Percentiles rank a stretch among this genome's conserved stretches.
Evolutionary conservation across 163 green algal species (phyloP).

Genomic region (Scenedesmus sp.): DNA sequence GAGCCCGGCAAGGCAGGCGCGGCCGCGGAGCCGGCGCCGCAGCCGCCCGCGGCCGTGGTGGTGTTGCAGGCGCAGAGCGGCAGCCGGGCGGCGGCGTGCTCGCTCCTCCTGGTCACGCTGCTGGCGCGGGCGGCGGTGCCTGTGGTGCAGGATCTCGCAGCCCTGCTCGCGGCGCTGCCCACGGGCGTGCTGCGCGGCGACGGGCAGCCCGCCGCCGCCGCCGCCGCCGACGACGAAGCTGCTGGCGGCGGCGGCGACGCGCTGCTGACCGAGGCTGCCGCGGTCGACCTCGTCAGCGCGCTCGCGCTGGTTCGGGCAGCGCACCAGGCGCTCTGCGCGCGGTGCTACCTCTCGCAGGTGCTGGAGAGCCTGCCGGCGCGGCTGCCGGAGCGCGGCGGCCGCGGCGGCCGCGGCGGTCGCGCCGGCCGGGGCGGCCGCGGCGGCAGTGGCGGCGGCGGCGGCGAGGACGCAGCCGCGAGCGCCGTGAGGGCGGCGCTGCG

Average conservation of each 20-base stretch:
- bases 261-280: background rate
- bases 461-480: background rate
- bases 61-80: background rate
- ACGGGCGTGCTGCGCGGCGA: background rate
- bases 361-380: background rate
- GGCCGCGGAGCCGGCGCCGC: background rate
- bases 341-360: constrained; percentile 24
- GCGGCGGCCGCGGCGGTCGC: background rate
- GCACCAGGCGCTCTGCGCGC: constrained; percentile 7
- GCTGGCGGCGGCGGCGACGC: background rate
- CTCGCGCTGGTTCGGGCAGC: constrained; percentile 5
- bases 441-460: background rate
- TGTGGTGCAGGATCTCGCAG: constrained; percentile 19
- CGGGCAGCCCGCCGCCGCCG: background rate
- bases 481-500: background rate
- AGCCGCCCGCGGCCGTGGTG: background rate
- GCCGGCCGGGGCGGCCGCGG: background rate
- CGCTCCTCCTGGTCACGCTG: constrained; percentile 15
- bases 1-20: background rate
- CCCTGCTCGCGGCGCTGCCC: background rate
- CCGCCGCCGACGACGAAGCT: background rate
- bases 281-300: background rate
- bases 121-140: constrained; percentile 15
- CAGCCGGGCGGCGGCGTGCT: constrained; percentile 7
- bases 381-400: background rate